Evolutionary conservation across 305 asterid species (phyloP).

Genomic region (Rubia occidens): DNA sequence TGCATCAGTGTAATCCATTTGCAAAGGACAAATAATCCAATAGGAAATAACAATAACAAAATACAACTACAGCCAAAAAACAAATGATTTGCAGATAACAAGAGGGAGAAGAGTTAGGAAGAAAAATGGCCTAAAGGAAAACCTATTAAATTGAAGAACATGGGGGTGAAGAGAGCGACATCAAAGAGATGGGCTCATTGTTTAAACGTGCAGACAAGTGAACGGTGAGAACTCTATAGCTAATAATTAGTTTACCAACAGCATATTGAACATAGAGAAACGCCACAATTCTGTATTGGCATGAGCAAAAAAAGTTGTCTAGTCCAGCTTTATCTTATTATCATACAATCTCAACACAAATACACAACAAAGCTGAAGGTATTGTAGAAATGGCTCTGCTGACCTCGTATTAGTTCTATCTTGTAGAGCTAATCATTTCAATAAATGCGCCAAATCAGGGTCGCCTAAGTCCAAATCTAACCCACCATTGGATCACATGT

Average conservation of each 20-base stretch:
- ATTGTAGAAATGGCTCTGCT: background rate
- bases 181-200: too few species aligned
- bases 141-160: background rate
- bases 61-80: background rate
- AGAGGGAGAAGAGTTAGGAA: background rate
- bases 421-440: conserved; percentile 20
- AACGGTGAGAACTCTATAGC: too few species aligned
- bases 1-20: background rate
- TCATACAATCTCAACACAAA: background rate
- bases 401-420: background rate
- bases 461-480: conserved; percentile 66
- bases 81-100: background rate
- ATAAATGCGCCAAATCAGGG: conserved; percentile 61
- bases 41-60: too few species aligned
- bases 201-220: too few species aligned
- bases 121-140: background rate
- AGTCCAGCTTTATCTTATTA: background rate
- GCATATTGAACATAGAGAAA: too few species aligned
- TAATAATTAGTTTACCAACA: too few species aligned
- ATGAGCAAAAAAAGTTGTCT: background rate
- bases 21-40: background rate
- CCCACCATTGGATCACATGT: conserved; percentile 76
- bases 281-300: background rate
- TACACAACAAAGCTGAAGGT: background rate
- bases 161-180: background rate